A percentile compares a stretch with the other conserved stretches of the same genome.
Conservation (phyloP, 164 flowering plant genomes). For the Magnolia officinalis region DNA sequence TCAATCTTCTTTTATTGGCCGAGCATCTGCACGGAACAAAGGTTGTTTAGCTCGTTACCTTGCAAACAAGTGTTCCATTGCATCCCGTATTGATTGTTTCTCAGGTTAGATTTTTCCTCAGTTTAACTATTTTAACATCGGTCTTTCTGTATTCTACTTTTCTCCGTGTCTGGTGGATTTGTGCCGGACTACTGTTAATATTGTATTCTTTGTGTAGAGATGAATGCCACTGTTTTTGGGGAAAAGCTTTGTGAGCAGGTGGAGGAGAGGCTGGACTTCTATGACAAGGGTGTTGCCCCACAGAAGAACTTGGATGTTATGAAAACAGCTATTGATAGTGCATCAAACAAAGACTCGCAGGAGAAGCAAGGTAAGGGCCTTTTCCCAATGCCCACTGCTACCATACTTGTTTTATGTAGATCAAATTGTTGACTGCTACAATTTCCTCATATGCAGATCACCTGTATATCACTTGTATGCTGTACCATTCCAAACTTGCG, state of each 20-base stretch:
- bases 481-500: no score
- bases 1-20: constrained; percentile 95
- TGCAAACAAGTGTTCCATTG: constrained; percentile 98
- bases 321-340: constrained; percentile 69
- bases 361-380: not conserved
- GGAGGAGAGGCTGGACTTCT: constrained; percentile 93
- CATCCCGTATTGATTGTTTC: constrained; percentile 92
- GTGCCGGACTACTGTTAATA: not conserved
- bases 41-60: constrained; percentile 98
- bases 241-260: constrained; percentile 96
- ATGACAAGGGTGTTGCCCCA: constrained; percentile 97
- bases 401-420: no score
- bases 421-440: no score
- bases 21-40: constrained; percentile 85
- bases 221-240: constrained; percentile 60
- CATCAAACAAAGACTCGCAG: constrained; percentile 39
- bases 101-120: constrained; percentile 40
- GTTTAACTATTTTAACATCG: no score
- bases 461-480: no score
- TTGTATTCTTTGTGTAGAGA: constrained; percentile 33
- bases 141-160: no score
- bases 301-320: constrained; percentile 96
- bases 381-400: not conserved
- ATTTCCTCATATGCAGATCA: no score
- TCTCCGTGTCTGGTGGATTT: not conserved